A percentile compares a stretch with the other conserved stretches of the same genome.
Conservation (phyloP, 768 basidiomycete genomes). For the Russula griseocarnosa region DNA sequence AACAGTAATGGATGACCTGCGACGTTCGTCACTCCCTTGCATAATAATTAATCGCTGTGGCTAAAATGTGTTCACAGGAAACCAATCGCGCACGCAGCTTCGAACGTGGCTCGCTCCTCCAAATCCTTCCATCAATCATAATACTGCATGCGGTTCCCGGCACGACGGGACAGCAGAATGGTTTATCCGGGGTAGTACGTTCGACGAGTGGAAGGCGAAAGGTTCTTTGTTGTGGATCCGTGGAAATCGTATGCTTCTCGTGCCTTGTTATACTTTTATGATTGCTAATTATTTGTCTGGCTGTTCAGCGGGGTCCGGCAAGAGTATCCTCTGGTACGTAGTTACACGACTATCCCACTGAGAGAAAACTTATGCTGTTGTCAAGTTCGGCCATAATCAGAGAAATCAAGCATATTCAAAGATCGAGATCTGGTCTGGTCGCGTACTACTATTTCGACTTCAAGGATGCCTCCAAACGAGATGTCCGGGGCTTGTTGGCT, state of each 20-base stretch:
- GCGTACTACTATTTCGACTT: not conserved
- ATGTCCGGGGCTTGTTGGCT: not conserved
- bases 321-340: constrained; percentile 11
- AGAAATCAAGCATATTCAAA: not conserved
- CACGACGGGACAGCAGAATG: constrained; percentile 1
- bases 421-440: not conserved
- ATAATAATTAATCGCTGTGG: not conserved
- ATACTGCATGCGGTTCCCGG: not conserved
- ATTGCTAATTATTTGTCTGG: not conserved
- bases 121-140: constrained; percentile 13
- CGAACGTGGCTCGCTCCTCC: constrained; percentile 12
- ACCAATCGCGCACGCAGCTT: not conserved
- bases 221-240: constrained; percentile 10
- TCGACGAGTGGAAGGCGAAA: constrained; percentile 1
- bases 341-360: not conserved
- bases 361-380: not conserved
- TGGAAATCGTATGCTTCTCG: constrained; percentile 6
- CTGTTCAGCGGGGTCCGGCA: constrained; percentile 5
- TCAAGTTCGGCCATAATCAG: constrained; percentile 2
- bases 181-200: not conserved
- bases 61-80: not conserved
- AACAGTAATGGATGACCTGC: not conserved
- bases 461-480: not conserved
- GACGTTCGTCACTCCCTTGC: not conserved
- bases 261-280: too few relatives aligned